Percentiles rank a stretch among this genome's conserved stretches.
Evolutionary conservation across 2,329 filamentous ascomycete genomes (phyloP).

Genomic region (Fusarium sp.): DNA sequence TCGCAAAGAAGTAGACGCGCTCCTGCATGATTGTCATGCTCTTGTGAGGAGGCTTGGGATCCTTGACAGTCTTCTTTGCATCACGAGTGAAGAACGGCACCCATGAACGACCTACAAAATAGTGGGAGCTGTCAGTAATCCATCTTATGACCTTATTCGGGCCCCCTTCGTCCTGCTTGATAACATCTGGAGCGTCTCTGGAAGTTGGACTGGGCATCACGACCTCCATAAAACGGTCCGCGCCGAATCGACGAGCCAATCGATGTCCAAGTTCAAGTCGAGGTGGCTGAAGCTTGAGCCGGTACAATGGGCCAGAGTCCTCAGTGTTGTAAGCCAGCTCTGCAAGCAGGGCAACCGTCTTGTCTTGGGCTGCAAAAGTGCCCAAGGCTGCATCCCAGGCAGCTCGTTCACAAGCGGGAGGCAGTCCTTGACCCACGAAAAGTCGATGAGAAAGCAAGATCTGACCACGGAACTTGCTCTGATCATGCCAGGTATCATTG

Average conservation of each 20-base stretch:
- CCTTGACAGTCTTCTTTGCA: constrained; percentile 53
- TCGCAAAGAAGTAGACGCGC: constrained; percentile 67
- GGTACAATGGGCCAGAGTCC: constrained; percentile 56
- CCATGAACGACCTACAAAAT: constrained; percentile 62
- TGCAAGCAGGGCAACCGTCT: constrained; percentile 58
- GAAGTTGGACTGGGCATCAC: constrained; percentile 58
- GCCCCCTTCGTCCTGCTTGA: constrained; percentile 49
- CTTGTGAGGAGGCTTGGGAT: constrained; percentile 41
- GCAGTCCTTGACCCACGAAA: constrained; percentile 60
- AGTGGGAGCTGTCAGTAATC: constrained; percentile 50
- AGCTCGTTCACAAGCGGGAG: constrained; percentile 56
- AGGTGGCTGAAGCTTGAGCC: constrained; percentile 61
- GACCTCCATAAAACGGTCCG: constrained; percentile 70
- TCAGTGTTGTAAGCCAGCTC: constrained; percentile 53
- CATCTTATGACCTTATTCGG: constrained; percentile 47
- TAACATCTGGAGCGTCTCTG: constrained; percentile 40
- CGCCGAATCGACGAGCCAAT: constrained; percentile 66
- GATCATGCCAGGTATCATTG: constrained; percentile 55
- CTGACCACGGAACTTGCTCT: constrained; percentile 55
- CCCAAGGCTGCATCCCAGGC: constrained; percentile 61
- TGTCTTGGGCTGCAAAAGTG: constrained; percentile 50
- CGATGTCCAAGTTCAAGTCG: constrained; percentile 63
- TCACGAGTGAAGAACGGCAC: constrained; percentile 59
- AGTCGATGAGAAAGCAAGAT: constrained; percentile 52
- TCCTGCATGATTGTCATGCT: constrained; percentile 48